Evolutionary conservation across 768 basidiomycete genomes (phyloP), one percentile per base, ranked within the genome.

Genomic region (Chlorophyllum brunneum): DNA sequence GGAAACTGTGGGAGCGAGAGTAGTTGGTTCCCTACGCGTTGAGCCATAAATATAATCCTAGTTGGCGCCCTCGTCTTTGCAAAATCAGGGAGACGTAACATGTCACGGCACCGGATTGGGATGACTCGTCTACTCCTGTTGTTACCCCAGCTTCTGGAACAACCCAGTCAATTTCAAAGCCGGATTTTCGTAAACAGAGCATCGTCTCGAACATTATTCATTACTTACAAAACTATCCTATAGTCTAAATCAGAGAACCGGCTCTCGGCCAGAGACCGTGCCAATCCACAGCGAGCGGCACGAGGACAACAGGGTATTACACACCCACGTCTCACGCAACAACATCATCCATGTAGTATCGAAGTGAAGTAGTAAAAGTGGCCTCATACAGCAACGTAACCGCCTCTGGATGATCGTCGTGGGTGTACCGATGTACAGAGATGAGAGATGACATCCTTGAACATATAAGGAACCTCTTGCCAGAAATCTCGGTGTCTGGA

Each of bases 391-490:
- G 88, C 77, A 53, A 89, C 82, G 66, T 92, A 92, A 34, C 86
- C 86, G 36, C 86, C 83, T 50, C 73, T 79, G 13, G 83, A 72
- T 10, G 78, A 71, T 31, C 81, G 81, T 59, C 82, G 79, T 58
- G 85, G 82, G 44, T 85, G 83, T 34, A 88, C 78, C 38, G 77
- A 77, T 13, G 86, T 83, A 66, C 88, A 91, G 33, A 92, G 67
- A 67, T 92, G 88, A 18, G 83, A 80, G 46, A 86, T 64, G 20
- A 93, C 85, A 59, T 92, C 91, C 37, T 77, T 76, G 39, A 91
- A 65, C 82, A 93, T 87, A 58, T 89, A 91, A 3, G 91, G 91
- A 2, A 92, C 88, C 67, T 93, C 91, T 65, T 82, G 73, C 90
- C 90, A 92, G 67, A 93, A 93, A 63, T 92, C 88, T 43, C 90